Conservation (phyloP, 2,329 filamentous ascomycete genomes). For the Nannizziopsis barbatae region DNA sequence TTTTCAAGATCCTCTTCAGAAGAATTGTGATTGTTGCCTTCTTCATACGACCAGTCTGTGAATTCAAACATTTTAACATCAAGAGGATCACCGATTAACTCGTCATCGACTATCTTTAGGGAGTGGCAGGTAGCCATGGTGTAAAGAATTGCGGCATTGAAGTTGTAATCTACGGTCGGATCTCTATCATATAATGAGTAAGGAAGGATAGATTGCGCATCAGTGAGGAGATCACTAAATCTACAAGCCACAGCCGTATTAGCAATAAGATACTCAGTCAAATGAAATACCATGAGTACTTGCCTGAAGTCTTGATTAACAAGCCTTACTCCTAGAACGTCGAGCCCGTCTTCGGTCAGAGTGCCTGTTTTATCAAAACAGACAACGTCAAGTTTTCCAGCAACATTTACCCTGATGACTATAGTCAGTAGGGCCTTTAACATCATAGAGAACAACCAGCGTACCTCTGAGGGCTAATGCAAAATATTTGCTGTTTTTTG, state of each 20-base stretch:
- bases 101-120: conserved; percentile 70
- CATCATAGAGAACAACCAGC: neutral
- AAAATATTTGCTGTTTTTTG: conserved; percentile 86
- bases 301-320: conserved; percentile 50
- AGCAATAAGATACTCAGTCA: neutral
- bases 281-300: neutral
- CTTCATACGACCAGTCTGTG: conserved; percentile 83
- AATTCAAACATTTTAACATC: conserved; percentile 99
- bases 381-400: conserved; percentile 74
- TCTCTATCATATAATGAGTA: conserved; percentile 46
- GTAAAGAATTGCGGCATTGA: conserved; percentile 63
- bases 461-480: conserved; percentile 77
- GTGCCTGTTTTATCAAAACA: conserved; percentile 88
- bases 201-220: conserved; percentile 50
- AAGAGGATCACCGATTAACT: conserved; percentile 83
- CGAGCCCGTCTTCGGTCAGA: conserved; percentile 70
- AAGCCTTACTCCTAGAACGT: conserved; percentile 78
- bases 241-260: conserved; percentile 22
- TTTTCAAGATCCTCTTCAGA: conserved; percentile 68
- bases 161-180: conserved; percentile 48
- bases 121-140: conserved; percentile 98
- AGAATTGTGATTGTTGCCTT: conserved; percentile 57
- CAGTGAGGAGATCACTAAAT: conserved; percentile 66
- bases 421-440: conserved; percentile 10
- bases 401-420: conserved; percentile 66